Percentiles rank a stretch among this genome's conserved stretches.
These are phyloP conservation scores for Rhizopogon salebrosus DNA, from an alignment of 768 basidiomycete genomes.

Conservation along the genomic window DNA sequence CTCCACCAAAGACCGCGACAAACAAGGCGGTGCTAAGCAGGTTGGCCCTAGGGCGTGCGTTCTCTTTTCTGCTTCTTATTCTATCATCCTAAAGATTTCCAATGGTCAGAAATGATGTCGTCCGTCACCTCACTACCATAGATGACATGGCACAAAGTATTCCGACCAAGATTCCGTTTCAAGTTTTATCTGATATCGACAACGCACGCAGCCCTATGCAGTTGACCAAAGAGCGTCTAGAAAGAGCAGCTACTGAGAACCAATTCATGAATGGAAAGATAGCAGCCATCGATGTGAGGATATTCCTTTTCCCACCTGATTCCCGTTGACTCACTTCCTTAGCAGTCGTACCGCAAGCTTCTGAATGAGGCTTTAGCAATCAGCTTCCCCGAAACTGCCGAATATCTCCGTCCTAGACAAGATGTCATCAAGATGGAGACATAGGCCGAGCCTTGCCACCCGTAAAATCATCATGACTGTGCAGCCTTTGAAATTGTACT, in stretches of 20 bases:
- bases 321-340: conserved; percentile 5
- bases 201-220: conserved; percentile 77
- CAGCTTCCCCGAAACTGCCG: conserved; percentile 57
- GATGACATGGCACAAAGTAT: conserved; percentile 65
- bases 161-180: conserved; percentile 64
- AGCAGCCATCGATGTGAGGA: conserved; percentile 62
- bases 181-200: conserved; percentile 76
- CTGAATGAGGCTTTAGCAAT: conserved; percentile 68
- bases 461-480: not conserved
- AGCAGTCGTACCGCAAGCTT: conserved; percentile 64
- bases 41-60: conserved; percentile 73
- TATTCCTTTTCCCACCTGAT: not conserved
- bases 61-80: not conserved
- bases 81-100: conserved; percentile 1
- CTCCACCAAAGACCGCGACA: conserved; percentile 74
- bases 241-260: conserved; percentile 83
- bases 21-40: conserved; percentile 64
- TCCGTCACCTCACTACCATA: conserved; percentile 58
- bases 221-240: conserved; percentile 72
- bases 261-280: conserved; percentile 92
- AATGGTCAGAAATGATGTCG: conserved; percentile 61
- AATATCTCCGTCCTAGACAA: conserved; percentile 16
- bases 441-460: not conserved
- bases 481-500: not conserved
- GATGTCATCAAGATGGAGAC: not conserved